A percentile compares a stretch with the other conserved stretches of the same genome.
Conservation (phyloP, 2,329 filamentous ascomycete genomes). For the Madurella mycetomatis region DNA sequence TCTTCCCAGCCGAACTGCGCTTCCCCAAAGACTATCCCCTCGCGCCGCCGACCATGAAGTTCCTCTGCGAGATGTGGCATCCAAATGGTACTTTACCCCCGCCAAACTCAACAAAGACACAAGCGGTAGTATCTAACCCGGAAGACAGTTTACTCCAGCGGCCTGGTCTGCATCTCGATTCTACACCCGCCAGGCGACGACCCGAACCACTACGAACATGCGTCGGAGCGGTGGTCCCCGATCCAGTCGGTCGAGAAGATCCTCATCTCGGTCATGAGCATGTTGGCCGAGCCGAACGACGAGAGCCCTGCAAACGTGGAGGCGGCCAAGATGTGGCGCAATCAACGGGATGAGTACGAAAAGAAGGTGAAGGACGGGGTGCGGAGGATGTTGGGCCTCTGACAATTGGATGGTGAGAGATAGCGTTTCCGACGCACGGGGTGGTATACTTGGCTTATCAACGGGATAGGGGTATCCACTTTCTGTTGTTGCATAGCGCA, state of each 20-base stretch:
- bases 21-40: slow-evolving; percentile 98
- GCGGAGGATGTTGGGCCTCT: slow-evolving; percentile 67
- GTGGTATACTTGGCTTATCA: not conserved
- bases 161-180: slow-evolving; percentile 96
- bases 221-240: slow-evolving; percentile 91
- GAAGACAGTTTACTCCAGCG: slow-evolving; percentile 74
- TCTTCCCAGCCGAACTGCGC: slow-evolving; percentile 90
- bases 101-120: not conserved
- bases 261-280: slow-evolving; percentile 93
- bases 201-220: slow-evolving; percentile 96
- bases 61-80: slow-evolving; percentile 91
- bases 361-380: slow-evolving; percentile 79
- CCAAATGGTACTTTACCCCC: slow-evolving; percentile 70
- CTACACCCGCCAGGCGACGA: slow-evolving; percentile 94
- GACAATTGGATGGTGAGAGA: not conserved
- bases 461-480: not conserved
- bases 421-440: too few relatives aligned
- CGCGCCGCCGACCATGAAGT: slow-evolving; percentile 92
- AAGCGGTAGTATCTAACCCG: not conserved
- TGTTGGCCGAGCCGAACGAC: slow-evolving; percentile 95
- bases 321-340: slow-evolving; percentile 93
- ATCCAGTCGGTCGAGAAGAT: slow-evolving; percentile 99
- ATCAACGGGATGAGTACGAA: slow-evolving; percentile 79
- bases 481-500: not conserved
- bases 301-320: slow-evolving; percentile 96